phyloP scores from a whole-genome alignment of 129 eudicot species.

The Logfia minima region DNA sequence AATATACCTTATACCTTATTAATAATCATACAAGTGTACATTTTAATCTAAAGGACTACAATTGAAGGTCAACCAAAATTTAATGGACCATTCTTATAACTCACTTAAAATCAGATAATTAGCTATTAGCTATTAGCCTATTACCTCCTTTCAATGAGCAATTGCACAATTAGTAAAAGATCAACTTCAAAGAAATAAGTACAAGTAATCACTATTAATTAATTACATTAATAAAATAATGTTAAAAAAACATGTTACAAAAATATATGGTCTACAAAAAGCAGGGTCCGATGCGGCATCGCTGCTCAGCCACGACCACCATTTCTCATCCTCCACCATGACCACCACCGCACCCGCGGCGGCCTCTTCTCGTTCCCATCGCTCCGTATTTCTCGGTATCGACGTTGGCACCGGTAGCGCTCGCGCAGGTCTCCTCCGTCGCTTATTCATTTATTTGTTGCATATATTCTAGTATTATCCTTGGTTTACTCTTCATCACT shows the following conservation, averaged over 20 bases:
- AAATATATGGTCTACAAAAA: conserved; percentile 29
- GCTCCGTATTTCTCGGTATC: conserved; percentile 77
- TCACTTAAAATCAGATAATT: too few species aligned
- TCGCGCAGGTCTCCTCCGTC: conserved; percentile 75
- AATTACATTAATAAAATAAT: too few species aligned
- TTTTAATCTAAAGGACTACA: too few species aligned
- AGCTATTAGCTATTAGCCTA: too few species aligned
- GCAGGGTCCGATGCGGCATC: conserved; percentile 29
- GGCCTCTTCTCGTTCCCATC: conserved; percentile 31
- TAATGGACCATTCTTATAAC: neutral
- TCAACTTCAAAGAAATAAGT: neutral
- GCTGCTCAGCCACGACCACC: conserved; percentile 35
- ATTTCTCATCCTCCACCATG: conserved; percentile 28
- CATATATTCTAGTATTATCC: too few species aligned
- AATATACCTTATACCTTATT: too few species aligned
- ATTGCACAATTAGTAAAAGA: neutral
- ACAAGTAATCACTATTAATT: too few species aligned
- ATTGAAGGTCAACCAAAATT: neutral
- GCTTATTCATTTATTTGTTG: neutral
- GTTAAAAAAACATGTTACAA: neutral
- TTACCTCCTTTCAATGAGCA: neutral
- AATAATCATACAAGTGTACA: too few species aligned
- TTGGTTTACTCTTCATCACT: neutral
- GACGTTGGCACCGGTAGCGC: conserved; percentile 99
- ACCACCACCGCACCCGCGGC: conserved; percentile 43